Conservation (phyloP, 2,329 filamentous ascomycete species). For the Hymenoscyphus scutula region DNA sequence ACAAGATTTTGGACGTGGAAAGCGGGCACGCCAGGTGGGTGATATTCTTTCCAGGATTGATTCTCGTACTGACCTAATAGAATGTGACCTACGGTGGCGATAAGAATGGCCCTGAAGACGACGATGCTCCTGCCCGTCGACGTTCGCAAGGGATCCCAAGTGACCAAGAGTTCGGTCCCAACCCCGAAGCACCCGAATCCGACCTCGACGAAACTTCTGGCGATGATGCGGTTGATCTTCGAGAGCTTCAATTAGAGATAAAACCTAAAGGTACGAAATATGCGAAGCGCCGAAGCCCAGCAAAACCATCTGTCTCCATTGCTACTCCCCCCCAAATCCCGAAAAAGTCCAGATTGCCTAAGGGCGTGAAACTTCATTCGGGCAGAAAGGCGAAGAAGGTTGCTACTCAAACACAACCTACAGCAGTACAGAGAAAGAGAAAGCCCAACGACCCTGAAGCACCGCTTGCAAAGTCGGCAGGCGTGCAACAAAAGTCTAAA, state of each 20-base stretch:
- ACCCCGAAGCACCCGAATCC: slow-evolving; percentile 6
- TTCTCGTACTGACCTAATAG: slow-evolving; percentile 2
- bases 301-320: slow-evolving; percentile 6
- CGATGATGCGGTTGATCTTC: slow-evolving; percentile 12
- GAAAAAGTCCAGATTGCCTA: not conserved
- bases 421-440: not conserved
- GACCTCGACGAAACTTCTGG: slow-evolving; percentile 16
- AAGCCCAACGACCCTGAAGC: not conserved
- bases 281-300: slow-evolving; percentile 6
- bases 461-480: slow-evolving; percentile 5
- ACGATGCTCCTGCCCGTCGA: slow-evolving; percentile 7
- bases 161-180: slow-evolving; percentile 21
- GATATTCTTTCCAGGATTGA: not conserved
- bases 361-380: not conserved
- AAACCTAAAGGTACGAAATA: slow-evolving; percentile 17
- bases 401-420: not conserved
- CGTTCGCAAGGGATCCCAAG: slow-evolving; percentile 2
- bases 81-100: slow-evolving; percentile 15
- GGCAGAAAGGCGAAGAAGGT: not conserved
- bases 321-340: no score
- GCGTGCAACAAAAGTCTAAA: no score
- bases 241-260: slow-evolving; percentile 12
- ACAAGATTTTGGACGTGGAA: slow-evolving; percentile 81
- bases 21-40: slow-evolving; percentile 48
- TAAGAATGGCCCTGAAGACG: slow-evolving; percentile 18